These are phyloP conservation scores for Populus tomentosa DNA, from an alignment of 441 rosid genomes.

Conservation along the genomic window DNA sequence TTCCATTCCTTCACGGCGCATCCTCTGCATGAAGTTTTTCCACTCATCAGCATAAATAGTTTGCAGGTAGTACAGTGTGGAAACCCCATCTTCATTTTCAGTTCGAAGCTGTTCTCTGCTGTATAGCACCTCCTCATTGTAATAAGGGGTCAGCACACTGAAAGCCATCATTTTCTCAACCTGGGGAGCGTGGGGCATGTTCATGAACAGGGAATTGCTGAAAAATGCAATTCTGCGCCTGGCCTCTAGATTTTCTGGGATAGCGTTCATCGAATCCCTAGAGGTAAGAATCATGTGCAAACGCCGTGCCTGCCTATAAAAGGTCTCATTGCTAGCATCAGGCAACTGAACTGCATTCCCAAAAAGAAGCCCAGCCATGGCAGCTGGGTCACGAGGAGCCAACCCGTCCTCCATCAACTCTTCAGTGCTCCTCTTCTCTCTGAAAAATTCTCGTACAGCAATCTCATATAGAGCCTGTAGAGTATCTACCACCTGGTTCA, in stretches of 20 bases:
- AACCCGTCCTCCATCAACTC: slow-evolving; percentile 59
- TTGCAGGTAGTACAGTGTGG: slow-evolving; percentile 75
- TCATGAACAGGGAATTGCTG: slow-evolving; percentile 94
- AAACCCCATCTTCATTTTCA: slow-evolving; percentile 91
- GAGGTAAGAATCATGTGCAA: slow-evolving; percentile 77
- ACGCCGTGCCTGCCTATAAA: slow-evolving; percentile 76
- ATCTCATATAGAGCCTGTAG: slow-evolving; percentile 81
- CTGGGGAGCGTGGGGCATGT: slow-evolving; percentile 93
- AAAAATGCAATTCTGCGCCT: slow-evolving; percentile 88
- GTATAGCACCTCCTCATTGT: slow-evolving; percentile 79
- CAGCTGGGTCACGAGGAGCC: slow-evolving; percentile 64
- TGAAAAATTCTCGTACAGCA: slow-evolving; percentile 62
- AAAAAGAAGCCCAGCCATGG: slow-evolving; percentile 57
- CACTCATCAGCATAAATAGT: slow-evolving; percentile 87
- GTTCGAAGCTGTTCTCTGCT: slow-evolving; percentile 77
- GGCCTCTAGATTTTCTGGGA: slow-evolving; percentile 86
- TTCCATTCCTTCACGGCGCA: slow-evolving; percentile 75
- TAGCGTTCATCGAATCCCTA: slow-evolving; percentile 71
- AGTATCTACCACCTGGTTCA: slow-evolving; percentile 62
- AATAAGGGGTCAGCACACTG: slow-evolving; percentile 86
- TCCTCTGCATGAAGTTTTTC: slow-evolving; percentile 82
- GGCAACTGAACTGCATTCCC: slow-evolving; percentile 66
- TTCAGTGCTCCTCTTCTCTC: slow-evolving; percentile 49
- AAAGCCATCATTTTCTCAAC: slow-evolving; percentile 97
- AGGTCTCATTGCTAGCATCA: slow-evolving; percentile 52